phyloP scores from a whole-genome alignment of 495 filamentous ascomycete species.

The Neohortaea acidophila region DNA sequence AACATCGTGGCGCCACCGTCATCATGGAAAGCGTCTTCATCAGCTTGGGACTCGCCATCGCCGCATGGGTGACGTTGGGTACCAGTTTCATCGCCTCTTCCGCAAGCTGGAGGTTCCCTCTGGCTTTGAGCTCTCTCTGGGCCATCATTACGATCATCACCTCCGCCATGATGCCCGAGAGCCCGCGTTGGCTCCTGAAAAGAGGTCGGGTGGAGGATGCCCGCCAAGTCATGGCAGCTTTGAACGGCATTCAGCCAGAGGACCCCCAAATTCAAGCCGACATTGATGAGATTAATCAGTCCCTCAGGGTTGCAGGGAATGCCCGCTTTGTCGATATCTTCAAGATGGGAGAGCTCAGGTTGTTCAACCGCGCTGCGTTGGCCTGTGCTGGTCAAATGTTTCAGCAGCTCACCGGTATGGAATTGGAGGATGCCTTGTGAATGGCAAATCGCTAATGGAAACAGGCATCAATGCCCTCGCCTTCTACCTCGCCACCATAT shows the following conservation, averaged over 20 bases:
- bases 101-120: background rate
- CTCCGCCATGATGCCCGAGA: background rate
- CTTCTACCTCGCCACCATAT: conserved; percentile 22
- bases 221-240: background rate
- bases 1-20: background rate
- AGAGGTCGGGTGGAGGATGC: background rate
- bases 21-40: background rate
- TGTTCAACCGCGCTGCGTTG: conserved; percentile 21
- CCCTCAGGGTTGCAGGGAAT: conserved; percentile 8
- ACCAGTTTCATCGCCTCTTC: background rate
- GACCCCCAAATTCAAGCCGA: background rate
- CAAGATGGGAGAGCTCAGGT: conserved; percentile 9
- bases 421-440: no score
- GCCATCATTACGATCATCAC: background rate
- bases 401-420: no score
- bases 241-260: background rate
- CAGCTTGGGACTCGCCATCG: background rate
- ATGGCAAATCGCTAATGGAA: no score
- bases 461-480: conserved; percentile 14
- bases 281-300: conserved; percentile 7
- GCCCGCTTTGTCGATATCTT: conserved; percentile 18
- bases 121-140: background rate
- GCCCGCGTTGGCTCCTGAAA: background rate
- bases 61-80: background rate
- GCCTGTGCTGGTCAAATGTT: conserved; percentile 21